A percentile compares a stretch with the other conserved stretches of the same genome.
Evolutionary conservation across 2,329 filamentous ascomycete genomes (phyloP).

Genomic region (Ophiostoma himal-ulmi): DNA sequence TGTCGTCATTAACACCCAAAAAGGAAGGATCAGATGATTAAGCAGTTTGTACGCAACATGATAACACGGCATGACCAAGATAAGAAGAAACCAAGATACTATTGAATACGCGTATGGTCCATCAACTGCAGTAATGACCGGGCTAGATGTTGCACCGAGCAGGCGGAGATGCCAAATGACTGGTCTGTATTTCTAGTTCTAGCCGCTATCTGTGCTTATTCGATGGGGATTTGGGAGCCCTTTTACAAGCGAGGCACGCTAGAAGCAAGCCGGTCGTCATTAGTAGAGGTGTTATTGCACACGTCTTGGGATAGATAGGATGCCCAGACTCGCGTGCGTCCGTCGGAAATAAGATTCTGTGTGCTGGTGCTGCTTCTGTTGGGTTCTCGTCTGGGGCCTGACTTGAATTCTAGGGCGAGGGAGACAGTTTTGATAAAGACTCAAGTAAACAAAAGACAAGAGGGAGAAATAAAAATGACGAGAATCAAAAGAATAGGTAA

Average conservation of each 20-base stretch:
- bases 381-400: too few relatives aligned
- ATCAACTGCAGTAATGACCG: background rate
- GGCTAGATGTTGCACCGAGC: background rate
- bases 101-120: background rate
- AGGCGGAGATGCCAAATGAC: background rate
- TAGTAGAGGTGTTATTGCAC: background rate
- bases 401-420: too few relatives aligned
- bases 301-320: background rate
- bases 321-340: background rate
- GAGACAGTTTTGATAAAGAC: too few relatives aligned
- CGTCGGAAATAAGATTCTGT: background rate
- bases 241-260: background rate
- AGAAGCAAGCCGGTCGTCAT: background rate
- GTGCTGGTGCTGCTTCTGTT: background rate
- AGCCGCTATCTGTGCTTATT: background rate
- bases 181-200: background rate
- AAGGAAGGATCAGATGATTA: background rate
- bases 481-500: background rate
- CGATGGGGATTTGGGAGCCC: background rate
- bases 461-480: background rate
- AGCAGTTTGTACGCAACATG: background rate
- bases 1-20: background rate
- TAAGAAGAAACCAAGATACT: background rate
- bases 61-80: too few relatives aligned
- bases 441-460: background rate